A percentile compares a stretch with the other conserved stretches of the same genome.
phyloP scores from a whole-genome alignment of 768 basidiomycete species.

The Boletellus ananas region DNA sequence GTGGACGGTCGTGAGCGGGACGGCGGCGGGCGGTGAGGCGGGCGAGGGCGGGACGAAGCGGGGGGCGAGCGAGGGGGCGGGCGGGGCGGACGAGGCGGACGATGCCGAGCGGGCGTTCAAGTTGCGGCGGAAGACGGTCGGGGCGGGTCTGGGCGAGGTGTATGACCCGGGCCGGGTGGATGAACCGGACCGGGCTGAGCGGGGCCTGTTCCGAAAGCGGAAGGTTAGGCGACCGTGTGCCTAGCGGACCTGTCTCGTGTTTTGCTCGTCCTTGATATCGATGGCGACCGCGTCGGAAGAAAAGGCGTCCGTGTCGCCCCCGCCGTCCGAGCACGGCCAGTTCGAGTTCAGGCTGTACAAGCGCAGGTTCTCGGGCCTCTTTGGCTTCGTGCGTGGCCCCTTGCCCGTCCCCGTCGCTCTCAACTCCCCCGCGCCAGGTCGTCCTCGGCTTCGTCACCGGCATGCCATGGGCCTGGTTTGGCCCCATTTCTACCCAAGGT shows the following conservation, averaged over 20 bases:
- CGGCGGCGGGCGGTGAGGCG: neutral
- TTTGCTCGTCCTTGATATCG: neutral
- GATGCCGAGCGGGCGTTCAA: constrained; percentile 64
- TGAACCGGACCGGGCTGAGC: constrained; percentile 6
- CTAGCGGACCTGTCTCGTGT: neutral
- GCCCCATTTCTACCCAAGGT: constrained; percentile 75
- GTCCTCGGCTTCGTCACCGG: constrained; percentile 59
- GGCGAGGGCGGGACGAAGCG: constrained; percentile 27
- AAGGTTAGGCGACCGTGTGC: constrained; percentile 2
- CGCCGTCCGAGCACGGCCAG: neutral
- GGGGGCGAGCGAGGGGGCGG: constrained; percentile 39
- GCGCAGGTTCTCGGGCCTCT: constrained; percentile 60
- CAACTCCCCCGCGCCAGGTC: constrained; percentile 36
- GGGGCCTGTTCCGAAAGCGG: constrained; percentile 21
- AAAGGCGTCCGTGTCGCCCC: neutral
- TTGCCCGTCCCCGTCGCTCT: neutral
- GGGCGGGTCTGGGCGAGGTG: constrained; percentile 64
- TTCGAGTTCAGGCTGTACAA: constrained; percentile 61
- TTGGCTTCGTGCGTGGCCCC: constrained; percentile 46
- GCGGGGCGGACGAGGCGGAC: constrained; percentile 51
- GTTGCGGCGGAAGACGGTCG: constrained; percentile 57
- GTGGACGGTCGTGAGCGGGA: constrained; percentile 61
- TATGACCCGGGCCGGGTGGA: constrained; percentile 62
- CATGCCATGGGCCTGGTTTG: constrained; percentile 80
- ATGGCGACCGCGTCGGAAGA: neutral